Conservation (phyloP, 2,329 filamentous ascomycete genomes). For the Xylariaceae sp. region DNA sequence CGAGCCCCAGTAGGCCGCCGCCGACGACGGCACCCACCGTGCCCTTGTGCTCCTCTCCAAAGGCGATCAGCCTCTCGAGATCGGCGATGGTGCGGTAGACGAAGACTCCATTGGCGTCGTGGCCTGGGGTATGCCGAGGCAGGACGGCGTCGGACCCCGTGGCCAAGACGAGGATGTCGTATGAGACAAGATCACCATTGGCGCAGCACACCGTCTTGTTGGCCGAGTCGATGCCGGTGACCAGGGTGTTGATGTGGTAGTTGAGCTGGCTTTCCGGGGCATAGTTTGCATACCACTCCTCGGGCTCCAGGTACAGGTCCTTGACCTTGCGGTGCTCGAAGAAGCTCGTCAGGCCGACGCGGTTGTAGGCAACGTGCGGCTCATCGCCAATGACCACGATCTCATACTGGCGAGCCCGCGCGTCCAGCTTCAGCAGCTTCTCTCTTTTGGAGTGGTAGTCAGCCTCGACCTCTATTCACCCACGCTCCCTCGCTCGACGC, state of each 20-base stretch:
- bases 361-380: slow-evolving; percentile 80
- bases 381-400: slow-evolving; percentile 85
- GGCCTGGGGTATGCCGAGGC: slow-evolving; percentile 61
- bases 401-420: slow-evolving; percentile 66
- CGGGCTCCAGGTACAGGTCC: slow-evolving; percentile 79
- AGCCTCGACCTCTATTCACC: no score
- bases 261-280: slow-evolving; percentile 60
- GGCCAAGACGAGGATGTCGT: slow-evolving; percentile 76
- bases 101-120: slow-evolving; percentile 77
- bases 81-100: slow-evolving; percentile 85
- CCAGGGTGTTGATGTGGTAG: slow-evolving; percentile 68
- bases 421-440: slow-evolving; percentile 80
- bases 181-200: slow-evolving; percentile 60
- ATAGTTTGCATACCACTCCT: slow-evolving; percentile 65
- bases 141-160: slow-evolving; percentile 81
- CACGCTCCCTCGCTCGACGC: no score
- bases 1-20: slow-evolving; percentile 75
- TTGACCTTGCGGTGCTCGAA: slow-evolving; percentile 81
- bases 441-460: no score
- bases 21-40: slow-evolving; percentile 71
- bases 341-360: slow-evolving; percentile 81
- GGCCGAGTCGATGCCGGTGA: slow-evolving; percentile 57
- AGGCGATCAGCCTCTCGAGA: slow-evolving; percentile 67
- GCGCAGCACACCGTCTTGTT: slow-evolving; percentile 63
- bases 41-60: slow-evolving; percentile 58